Evolutionary conservation across 225 moss, liverwort and hornwort genomes (phyloP).

Genomic region (Pseudisothecium myosuroides): DNA sequence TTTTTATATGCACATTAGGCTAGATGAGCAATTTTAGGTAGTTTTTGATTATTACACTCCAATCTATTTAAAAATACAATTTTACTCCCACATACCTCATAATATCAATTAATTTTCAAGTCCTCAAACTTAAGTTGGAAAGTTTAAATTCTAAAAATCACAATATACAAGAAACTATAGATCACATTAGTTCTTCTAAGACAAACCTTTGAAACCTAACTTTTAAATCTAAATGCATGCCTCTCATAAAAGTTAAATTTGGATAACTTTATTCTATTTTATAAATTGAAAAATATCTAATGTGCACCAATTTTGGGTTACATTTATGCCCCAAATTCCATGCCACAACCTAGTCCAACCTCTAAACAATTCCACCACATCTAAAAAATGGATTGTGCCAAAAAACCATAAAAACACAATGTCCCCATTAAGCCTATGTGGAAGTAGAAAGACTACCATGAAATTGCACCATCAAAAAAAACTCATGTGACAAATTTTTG

Average conservation of each 20-base stretch:
- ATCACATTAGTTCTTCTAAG: neutral
- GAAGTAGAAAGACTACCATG: neutral
- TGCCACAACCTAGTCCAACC: fast-evolving
- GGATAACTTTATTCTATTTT: fast-evolving
- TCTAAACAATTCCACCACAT: fast-evolving
- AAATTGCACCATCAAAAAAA: fast-evolving
- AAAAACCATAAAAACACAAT: neutral
- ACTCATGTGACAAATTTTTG: fast-evolving
- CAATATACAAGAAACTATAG: neutral
- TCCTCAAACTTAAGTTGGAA: neutral
- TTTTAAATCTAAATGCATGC: neutral
- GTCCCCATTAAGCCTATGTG: fast-evolving
- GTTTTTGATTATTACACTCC: neutral
- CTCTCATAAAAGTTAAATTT: neutral
- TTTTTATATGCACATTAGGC: neutral
- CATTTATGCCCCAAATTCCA: fast-evolving
- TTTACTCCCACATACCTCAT: fast-evolving
- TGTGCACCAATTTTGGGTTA: no score
- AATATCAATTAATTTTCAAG: neutral
- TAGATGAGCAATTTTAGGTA: neutral
- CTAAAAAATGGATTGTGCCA: neutral
- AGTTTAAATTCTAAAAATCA: neutral
- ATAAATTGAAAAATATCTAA: fast-evolving
- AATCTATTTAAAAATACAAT: neutral
- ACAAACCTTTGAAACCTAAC: neutral